Base-by-base conservation (phyloP, 495 filamentous ascomycete species). In the Tuber borchii region DNA sequence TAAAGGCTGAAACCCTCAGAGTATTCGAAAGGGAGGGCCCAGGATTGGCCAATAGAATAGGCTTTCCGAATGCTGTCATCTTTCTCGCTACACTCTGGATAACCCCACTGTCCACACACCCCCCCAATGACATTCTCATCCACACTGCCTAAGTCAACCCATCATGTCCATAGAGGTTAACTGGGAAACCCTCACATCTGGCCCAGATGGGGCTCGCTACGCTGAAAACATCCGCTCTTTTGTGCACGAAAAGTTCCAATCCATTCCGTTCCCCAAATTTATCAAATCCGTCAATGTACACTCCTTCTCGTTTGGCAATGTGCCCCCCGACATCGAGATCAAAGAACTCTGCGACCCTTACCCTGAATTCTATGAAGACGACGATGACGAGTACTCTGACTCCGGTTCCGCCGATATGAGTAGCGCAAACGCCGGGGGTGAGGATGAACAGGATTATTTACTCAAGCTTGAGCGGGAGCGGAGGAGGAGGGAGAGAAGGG, bases 261-360 rank as follows among this genome's bases (percentile, higher is more conserved):
- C 92, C 70, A 90, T 97, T 65, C 87, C 92, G 20, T 88, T 99
- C 43, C 95, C 95, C 48, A 92, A 93, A 72, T 97, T 98, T 86
- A 97, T 99, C 84, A 94, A 95, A 77, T 95, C 93, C 16, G 96
- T 99, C 56, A 90, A 94, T 31, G 93, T 97, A 40, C 95, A 97
- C 84, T 90, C 92, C 65, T 99, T 99, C 82, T 91, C 94, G 37
- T 98, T 99, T 81, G 95, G 95, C 34, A 88, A 86, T 2, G 89
- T 95, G 70, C 87, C 90, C 1, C 95, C 95, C 1, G 89, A 93
- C 75, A 86, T 99, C 39, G 93, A 96, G 83, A 89, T 99, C 68
- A 97, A 97, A 85, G 95, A 97, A 80, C 93, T 99, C 75, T 95
- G 94, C 81, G 95, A 98, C 83, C 95, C 95, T 0, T 89, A 97